Evolutionary conservation across 2,329 filamentous ascomycete genomes (phyloP), one percentile per base, ranked within the genome.

Genomic region (Colletotrichum costaricense): DNA sequence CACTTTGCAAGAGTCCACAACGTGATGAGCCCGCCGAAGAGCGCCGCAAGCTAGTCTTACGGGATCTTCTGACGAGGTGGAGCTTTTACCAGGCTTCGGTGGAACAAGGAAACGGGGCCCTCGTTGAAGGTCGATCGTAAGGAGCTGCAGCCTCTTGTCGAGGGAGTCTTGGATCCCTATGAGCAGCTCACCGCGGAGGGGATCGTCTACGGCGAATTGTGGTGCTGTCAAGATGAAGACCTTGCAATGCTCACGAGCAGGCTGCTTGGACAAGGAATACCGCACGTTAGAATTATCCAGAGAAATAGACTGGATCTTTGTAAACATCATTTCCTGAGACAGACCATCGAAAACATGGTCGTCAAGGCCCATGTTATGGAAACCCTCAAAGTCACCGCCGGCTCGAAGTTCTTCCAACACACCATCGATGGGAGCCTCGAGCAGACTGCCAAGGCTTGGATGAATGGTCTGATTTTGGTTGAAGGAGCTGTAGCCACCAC

Each of bases 1-100:
- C 56, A 95, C 81, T 77, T 91, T 93, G 81, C 92, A 94, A 7
- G 92, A 93, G 82, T 95, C 93, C 30, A 92, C 88, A 19, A 95
- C 90, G 74, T 91, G 91, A 69, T 93, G 88, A 9, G 90, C 91
- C 77, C 91, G 89, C 65, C 89, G 86, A 38, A 88, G 83, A 63
- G 90, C 86, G 2, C 88, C 85, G 42, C 84, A 85, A 0, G 81
- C 82, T 35, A 91, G 82, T 33, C 83, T 83, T 22, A 84, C 82
- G 30, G 82, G 83, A 56, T 82, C 80, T 63, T 74, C 72, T 3
- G 72, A 58, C 4, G 74, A 65, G 76, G 79, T 74, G 68, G 79
- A 57, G 77, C 68, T 75, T 33, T 77, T 76, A 8, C 60, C 77
- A 30, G 75, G 69, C 22, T 72, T 79, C 5, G 74, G 78, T 9